phyloP scores from a whole-genome alignment of 257 asterid genomes.

The Haberlea rhodopensis region DNA sequence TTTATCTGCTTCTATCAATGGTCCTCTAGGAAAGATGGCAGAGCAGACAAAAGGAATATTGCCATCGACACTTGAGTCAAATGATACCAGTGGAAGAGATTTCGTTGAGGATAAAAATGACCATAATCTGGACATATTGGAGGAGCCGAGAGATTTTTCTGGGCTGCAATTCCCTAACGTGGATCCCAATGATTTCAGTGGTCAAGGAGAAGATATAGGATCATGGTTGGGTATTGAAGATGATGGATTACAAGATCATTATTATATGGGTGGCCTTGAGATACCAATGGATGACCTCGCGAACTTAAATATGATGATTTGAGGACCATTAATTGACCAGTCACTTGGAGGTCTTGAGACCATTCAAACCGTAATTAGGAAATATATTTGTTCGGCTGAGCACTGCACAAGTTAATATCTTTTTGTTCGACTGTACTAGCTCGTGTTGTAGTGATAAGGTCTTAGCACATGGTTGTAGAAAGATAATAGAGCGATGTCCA shows the following conservation, averaged over 20 bases:
- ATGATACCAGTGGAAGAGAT: slow-evolving; percentile 44
- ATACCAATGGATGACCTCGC: slow-evolving; percentile 89
- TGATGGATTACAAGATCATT: slow-evolving; percentile 67
- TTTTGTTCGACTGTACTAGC: slow-evolving; percentile 48
- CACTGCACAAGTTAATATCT: slow-evolving; percentile 52
- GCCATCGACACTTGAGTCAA: slow-evolving; percentile 46
- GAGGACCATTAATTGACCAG: slow-evolving; percentile 45
- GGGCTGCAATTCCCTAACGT: slow-evolving; percentile 80
- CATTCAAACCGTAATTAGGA: slow-evolving; percentile 38
- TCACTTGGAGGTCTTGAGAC: slow-evolving; percentile 41
- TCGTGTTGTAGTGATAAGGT: slow-evolving; percentile 49
- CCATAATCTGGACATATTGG: slow-evolving; percentile 54
- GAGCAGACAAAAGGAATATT: slow-evolving; percentile 54
- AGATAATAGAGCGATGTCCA: slow-evolving; percentile 51
- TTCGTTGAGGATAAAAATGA: slow-evolving; percentile 41
- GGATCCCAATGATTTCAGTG: slow-evolving; percentile 55
- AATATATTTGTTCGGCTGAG: slow-evolving; percentile 55
- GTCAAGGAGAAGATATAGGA: slow-evolving; percentile 84
- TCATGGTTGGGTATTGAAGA: slow-evolving; percentile 84
- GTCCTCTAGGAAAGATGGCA: slow-evolving; percentile 61
- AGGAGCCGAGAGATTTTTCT: slow-evolving; percentile 88
- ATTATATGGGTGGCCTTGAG: slow-evolving; percentile 71
- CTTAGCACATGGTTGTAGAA: slow-evolving; percentile 61
- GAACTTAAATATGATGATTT: slow-evolving; percentile 79
- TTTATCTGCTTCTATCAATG: slow-evolving; percentile 66